Conservation (phyloP, 257 asterid species). For the Lycium ferocissimum region DNA sequence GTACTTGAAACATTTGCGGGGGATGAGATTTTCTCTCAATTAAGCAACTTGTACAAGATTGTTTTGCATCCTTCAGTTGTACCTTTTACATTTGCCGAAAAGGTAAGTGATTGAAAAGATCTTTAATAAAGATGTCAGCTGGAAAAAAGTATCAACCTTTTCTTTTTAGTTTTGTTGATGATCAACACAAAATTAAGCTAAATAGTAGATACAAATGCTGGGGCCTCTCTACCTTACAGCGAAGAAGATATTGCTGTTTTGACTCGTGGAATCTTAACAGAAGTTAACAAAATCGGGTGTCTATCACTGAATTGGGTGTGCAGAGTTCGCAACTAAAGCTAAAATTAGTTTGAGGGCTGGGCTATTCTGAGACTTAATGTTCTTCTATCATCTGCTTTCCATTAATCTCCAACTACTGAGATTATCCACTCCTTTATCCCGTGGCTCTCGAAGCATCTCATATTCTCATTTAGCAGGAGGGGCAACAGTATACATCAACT, state of each 20-base stretch:
- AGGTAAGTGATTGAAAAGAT: not conserved
- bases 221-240: not conserved
- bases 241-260: not conserved
- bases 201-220: not conserved
- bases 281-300: not conserved
- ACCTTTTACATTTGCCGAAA: not conserved
- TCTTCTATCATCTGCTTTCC: not conserved
- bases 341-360: not conserved
- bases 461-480: not conserved
- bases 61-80: not conserved
- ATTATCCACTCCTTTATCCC: not conserved
- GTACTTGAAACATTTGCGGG: not conserved
- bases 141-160: not conserved
- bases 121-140: not conserved
- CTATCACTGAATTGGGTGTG: not conserved
- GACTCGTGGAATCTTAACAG: not conserved
- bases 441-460: not conserved
- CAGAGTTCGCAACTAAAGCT: not conserved
- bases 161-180: conserved; percentile 1
- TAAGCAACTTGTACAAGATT: not conserved
- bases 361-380: too few relatives aligned
- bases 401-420: not conserved
- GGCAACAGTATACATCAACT: not conserved
- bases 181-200: not conserved
- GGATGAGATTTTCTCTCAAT: not conserved